Percentiles rank a stretch among this genome's conserved stretches.
phyloP scores from a whole-genome alignment of 2,329 filamentous ascomycete genomes.

The Leptographium flavum region DNA sequence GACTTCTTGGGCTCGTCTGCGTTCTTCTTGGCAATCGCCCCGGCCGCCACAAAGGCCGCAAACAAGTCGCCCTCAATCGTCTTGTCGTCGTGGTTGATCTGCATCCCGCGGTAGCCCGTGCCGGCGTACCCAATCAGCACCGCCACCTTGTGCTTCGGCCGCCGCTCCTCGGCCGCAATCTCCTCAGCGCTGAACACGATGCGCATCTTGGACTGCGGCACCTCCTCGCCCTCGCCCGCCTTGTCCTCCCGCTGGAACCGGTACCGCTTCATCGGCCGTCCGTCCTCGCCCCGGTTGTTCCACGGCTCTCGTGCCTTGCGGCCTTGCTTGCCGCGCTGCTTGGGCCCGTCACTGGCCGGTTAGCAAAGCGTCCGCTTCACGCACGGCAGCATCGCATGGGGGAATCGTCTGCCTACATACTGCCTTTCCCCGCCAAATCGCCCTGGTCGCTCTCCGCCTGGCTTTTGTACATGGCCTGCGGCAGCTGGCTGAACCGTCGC shows the following conservation, averaged over 20 bases:
- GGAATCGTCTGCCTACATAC: constrained; percentile 5
- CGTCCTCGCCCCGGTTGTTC: background rate
- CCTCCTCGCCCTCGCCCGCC: constrained; percentile 14
- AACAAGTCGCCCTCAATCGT: constrained; percentile 97
- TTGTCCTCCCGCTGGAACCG: constrained; percentile 1
- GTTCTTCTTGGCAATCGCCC: constrained; percentile 92
- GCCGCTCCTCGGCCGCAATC: constrained; percentile 69
- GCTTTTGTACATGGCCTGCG: too few species aligned
- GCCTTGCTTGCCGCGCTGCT: background rate
- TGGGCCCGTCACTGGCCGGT: background rate
- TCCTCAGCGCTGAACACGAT: constrained; percentile 58
- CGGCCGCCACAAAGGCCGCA: constrained; percentile 75
- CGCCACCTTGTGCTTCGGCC: constrained; percentile 88
- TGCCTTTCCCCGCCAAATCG: background rate
- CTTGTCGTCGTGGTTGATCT: constrained; percentile 69
- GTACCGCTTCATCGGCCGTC: constrained; percentile 1
- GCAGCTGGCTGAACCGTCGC: too few species aligned
- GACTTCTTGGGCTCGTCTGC: constrained; percentile 95
- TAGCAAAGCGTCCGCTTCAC: background rate
- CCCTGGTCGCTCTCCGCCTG: background rate
- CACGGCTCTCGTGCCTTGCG: background rate
- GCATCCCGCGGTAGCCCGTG: constrained; percentile 94
- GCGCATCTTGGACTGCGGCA: constrained; percentile 36
- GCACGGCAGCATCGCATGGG: too few species aligned
- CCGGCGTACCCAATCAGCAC: constrained; percentile 93